Conservation (phyloP, 768 basidiomycete species). For the Pisolithus orientalis region DNA sequence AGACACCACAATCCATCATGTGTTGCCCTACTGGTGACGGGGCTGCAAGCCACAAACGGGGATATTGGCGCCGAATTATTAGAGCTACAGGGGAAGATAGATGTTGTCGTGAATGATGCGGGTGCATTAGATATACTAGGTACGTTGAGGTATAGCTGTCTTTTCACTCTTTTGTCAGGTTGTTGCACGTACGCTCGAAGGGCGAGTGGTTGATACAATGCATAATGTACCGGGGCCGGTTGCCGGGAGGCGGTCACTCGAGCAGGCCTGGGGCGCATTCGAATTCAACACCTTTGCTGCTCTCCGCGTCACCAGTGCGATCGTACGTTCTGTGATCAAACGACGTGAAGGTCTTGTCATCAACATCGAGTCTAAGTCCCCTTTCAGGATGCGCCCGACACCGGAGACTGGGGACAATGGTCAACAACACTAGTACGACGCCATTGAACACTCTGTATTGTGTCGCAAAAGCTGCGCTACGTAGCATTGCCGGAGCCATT, state of each 20-base stretch:
- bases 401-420: neutral
- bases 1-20: too few relatives aligned
- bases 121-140: constrained; percentile 41
- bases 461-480: constrained; percentile 53
- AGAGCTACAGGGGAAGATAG: constrained; percentile 53
- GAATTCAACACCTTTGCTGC: constrained; percentile 62
- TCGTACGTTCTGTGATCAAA: constrained; percentile 68
- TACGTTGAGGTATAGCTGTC: constrained; percentile 15
- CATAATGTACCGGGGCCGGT: constrained; percentile 29
- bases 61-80: constrained; percentile 47
- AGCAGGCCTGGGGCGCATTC: constrained; percentile 46
- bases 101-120: constrained; percentile 77
- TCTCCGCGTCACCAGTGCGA: constrained; percentile 55
- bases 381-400: neutral
- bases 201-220: too few relatives aligned
- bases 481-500: constrained; percentile 62
- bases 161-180: too few relatives aligned
- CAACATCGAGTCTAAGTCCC: constrained; percentile 59
- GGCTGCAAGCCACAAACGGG: constrained; percentile 26
- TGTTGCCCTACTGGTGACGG: too few relatives aligned
- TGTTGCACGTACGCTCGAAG: too few relatives aligned
- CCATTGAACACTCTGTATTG: constrained; percentile 65
- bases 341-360: constrained; percentile 58
- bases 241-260: constrained; percentile 46
- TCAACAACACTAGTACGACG: constrained; percentile 38